Conservation (phyloP, 176 grass and related monocot genomes). For the Ensete glaucum region DNA sequence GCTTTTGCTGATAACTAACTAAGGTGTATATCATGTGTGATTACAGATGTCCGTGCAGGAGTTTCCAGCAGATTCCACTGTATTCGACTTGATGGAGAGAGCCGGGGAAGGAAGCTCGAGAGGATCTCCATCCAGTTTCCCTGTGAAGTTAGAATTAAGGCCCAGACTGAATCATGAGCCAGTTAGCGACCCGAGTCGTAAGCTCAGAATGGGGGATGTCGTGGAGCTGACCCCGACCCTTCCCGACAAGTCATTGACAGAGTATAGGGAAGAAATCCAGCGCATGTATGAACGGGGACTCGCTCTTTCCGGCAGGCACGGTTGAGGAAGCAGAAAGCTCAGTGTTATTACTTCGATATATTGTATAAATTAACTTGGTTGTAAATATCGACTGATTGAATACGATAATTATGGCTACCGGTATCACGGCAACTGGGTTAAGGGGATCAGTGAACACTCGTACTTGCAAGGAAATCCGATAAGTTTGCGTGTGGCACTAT, state of each 20-base stretch:
- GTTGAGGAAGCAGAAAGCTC: not conserved
- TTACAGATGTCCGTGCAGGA: slow-evolving; percentile 69
- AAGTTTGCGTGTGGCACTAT: too few species aligned
- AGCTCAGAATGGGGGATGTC: slow-evolving; percentile 51
- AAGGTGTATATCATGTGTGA: slow-evolving; percentile 5
- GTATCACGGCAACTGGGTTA: too few species aligned
- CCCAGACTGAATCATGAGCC: slow-evolving; percentile 35
- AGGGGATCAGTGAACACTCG: too few species aligned
- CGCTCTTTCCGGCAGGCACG: not conserved
- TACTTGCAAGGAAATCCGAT: too few species aligned
- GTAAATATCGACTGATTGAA: not conserved
- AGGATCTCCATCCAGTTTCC: slow-evolving; percentile 5
- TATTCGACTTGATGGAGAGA: slow-evolving; percentile 42
- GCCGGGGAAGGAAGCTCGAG: not conserved
- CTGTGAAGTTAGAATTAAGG: slow-evolving; percentile 24
- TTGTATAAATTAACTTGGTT: not conserved
- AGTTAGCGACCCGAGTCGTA: slow-evolving; percentile 28
- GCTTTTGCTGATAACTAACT: slow-evolving; percentile 2
- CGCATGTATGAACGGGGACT: slow-evolving; percentile 31
- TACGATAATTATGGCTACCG: not conserved
- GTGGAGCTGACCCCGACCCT: slow-evolving; percentile 40
- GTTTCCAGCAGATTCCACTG: slow-evolving; percentile 33
- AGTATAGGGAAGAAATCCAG: slow-evolving; percentile 31
- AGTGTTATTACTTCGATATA: too few species aligned
- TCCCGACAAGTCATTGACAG: slow-evolving; percentile 27